A percentile compares a stretch with the other conserved stretches of the same genome.
Conservation (phyloP, 208 protist genomes). For the Porcisia hertigi region DNA sequence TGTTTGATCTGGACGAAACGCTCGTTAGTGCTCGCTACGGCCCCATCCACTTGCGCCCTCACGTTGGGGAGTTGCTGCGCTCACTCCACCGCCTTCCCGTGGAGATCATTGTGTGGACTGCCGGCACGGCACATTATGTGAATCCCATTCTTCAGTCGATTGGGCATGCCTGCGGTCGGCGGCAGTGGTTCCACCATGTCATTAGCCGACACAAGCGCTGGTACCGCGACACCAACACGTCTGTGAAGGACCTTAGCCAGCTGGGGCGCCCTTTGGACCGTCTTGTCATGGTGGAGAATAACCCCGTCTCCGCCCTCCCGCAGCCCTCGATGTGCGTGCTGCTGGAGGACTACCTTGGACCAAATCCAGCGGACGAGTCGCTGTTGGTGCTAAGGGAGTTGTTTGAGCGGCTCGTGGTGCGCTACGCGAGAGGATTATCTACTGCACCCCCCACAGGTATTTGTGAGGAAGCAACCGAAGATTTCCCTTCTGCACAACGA, state of each 20-base stretch:
- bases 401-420: constrained; percentile 42
- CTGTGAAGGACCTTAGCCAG: constrained; percentile 65
- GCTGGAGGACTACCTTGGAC: constrained; percentile 74
- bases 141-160: constrained; percentile 63
- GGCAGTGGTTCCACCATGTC: constrained; percentile 77
- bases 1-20: constrained; percentile 87
- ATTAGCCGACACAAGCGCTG: constrained; percentile 78
- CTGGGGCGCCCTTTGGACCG: constrained; percentile 57
- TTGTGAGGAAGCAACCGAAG: background rate
- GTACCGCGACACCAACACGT: constrained; percentile 35
- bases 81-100: constrained; percentile 54
- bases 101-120: constrained; percentile 82
- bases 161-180: constrained; percentile 37
- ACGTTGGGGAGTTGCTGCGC: constrained; percentile 54
- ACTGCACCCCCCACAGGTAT: background rate
- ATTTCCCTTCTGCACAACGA: background rate
- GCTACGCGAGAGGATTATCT: background rate
- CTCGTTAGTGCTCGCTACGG: constrained; percentile 69
- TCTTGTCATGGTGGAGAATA: constrained; percentile 84
- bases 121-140: constrained; percentile 61
- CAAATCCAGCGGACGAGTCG: constrained; percentile 51
- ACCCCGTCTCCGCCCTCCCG: constrained; percentile 55
- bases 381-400: constrained; percentile 46
- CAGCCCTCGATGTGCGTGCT: constrained; percentile 64
- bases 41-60: constrained; percentile 50